These are phyloP conservation scores for Acacia melanoxylon DNA, from an alignment of 306 rosid species.

Conservation along the genomic window DNA sequence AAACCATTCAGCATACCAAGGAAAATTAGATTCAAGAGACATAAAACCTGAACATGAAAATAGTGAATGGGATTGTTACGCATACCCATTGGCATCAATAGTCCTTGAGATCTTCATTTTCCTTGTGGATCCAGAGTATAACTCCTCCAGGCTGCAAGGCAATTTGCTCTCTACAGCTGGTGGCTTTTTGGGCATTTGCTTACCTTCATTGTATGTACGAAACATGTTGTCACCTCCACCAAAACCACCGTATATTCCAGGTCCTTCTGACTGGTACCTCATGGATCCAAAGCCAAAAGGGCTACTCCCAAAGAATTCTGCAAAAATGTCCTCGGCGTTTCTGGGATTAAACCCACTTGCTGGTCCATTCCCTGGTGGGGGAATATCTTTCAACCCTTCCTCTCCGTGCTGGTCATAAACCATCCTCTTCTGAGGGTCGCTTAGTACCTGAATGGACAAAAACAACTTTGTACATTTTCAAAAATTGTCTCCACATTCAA, in stretches of 20 bases:
- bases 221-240: conserved; percentile 55
- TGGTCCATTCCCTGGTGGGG: conserved; percentile 65
- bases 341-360: conserved; percentile 78
- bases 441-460: conserved; percentile 68
- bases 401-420: conserved; percentile 87
- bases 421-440: conserved; percentile 77
- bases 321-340: conserved; percentile 93
- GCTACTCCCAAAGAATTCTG: conserved; percentile 93
- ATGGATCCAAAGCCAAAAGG: conserved; percentile 84
- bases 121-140: conserved; percentile 87
- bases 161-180: conserved; percentile 80
- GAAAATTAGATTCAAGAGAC: background rate
- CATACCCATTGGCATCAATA: conserved; percentile 64
- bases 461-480: background rate
- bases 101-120: conserved; percentile 98
- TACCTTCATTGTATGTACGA: conserved; percentile 50
- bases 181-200: conserved; percentile 66
- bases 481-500: conserved; percentile 5
- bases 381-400: conserved; percentile 87
- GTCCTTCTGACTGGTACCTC: conserved; percentile 72
- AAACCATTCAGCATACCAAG: background rate
- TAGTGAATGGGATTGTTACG: conserved; percentile 2
- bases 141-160: conserved; percentile 82
- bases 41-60: background rate
- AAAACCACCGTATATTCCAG: conserved; percentile 63